Percentiles rank a stretch among this genome's conserved stretches.
Conservation (phyloP, 495 filamentous ascomycete species). For the Trypethelium eluteriae region DNA sequence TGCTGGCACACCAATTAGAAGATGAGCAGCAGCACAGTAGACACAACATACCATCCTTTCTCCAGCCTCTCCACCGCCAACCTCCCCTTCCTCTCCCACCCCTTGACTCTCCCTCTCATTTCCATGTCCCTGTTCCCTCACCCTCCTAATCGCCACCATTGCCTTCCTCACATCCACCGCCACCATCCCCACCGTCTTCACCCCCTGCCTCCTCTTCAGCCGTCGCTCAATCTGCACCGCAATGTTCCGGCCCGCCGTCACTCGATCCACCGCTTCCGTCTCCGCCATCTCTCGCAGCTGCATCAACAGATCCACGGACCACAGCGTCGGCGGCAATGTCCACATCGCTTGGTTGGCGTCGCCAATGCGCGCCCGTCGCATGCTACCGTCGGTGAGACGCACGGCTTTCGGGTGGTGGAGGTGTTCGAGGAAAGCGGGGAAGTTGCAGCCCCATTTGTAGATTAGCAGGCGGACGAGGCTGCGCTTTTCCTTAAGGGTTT, state of each 20-base stretch:
- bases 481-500: not conserved
- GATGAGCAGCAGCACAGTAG: not conserved
- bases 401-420: not conserved
- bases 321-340: not conserved
- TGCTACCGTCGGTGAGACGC: not conserved
- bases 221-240: not conserved
- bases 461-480: not conserved
- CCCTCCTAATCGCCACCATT: not conserved
- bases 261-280: not conserved
- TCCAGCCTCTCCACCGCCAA: not conserved
- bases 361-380: not conserved
- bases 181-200: not conserved
- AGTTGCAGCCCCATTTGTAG: not conserved
- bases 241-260: not conserved
- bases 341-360: not conserved
- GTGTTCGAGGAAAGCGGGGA: not conserved
- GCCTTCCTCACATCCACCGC: not conserved
- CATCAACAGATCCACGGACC: not conserved
- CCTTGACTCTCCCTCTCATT: not conserved
- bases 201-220: not conserved
- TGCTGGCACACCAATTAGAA: not conserved
- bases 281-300: not conserved
- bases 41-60: not conserved
- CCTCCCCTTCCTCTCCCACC: not conserved
- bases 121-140: not conserved